Base-by-base conservation (phyloP, 2,329 filamentous ascomycete species). In the Bimuria novae-zelandiae region DNA sequence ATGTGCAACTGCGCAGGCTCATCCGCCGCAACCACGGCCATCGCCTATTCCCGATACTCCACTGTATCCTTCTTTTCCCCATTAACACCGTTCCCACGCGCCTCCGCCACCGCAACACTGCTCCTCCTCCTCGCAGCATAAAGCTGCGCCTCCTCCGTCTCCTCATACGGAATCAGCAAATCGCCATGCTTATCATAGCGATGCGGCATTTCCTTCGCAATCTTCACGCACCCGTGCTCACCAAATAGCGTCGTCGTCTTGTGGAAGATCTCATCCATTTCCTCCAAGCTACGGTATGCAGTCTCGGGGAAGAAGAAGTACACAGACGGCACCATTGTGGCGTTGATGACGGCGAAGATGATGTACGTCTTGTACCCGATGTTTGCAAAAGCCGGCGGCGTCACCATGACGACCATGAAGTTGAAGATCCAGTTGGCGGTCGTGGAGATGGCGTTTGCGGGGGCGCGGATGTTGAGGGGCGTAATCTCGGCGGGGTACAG, bases 381-480 rank as follows among this genome's bases (percentile, higher is more conserved):
- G 52, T 77, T 82, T 7, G 74, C 70, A 57, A 88, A 84, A 4
- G 84, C 82, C 6, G 83, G 79, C 0, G 84, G 85, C 0, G 84
- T 86, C 45, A 88, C 82, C 80, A 87, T 85, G 44, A 88, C 85
- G 21, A 88, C 83, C 65, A 87, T 75, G 70, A 87, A 87, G 25
- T 61, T 61, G 56, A 62, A 93, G 60, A 93, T 83, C 90, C 90
- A 95, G 84, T 94, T 93, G 70, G 89, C 92, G 56, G 90, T 89
- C 12, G 92, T 96, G 33, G 90, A 92, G 43, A 96, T 84, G 62
- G 84, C 91, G 56, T 96, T 91, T 78, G 92, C 92, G 52, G 90
- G 89, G 17, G 92, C 89, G 68, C 92, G 89, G 75, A 96, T 93
- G 55, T 89, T 89, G 49, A 96, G 84, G 45, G 91, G 90, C 82